Evolutionary conservation across 2,329 filamentous ascomycete genomes (phyloP).

Genomic region (Penicillium sp.): DNA sequence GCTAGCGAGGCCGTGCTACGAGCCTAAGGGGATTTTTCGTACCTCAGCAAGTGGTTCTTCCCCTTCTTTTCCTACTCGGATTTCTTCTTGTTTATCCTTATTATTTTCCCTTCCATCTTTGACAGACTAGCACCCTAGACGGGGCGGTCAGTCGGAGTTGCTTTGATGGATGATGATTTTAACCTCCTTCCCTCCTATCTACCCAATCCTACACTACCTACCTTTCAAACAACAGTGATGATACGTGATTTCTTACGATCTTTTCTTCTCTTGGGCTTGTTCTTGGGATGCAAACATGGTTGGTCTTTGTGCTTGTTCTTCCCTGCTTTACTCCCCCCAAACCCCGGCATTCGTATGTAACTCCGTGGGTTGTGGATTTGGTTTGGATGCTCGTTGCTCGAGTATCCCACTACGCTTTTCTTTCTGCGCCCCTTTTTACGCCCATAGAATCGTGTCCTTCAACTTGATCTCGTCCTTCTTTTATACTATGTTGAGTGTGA

Average conservation of each 20-base stretch:
- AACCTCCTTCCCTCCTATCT: neutral
- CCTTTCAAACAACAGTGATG: conserved; percentile 13
- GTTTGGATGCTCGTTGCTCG: neutral
- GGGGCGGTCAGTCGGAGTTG: conserved; percentile 13
- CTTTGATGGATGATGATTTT: conserved; percentile 2
- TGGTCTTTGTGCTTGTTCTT: conserved; percentile 20
- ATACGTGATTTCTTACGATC: conserved; percentile 30
- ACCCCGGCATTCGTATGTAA: neutral
- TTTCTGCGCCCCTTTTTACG: neutral
- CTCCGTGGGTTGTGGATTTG: conserved; percentile 5
- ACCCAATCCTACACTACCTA: neutral
- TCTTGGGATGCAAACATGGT: conserved; percentile 28
- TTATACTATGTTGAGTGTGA: neutral
- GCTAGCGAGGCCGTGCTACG: conserved; percentile 47
- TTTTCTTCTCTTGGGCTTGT: conserved; percentile 23
- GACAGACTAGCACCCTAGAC: conserved; percentile 13
- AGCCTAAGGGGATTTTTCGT: conserved; percentile 6
- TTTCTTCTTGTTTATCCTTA: neutral
- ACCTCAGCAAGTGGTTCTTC: conserved; percentile 12
- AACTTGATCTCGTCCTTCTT: neutral
- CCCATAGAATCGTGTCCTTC: conserved; percentile 1
- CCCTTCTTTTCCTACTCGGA: neutral
- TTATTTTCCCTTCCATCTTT: conserved; percentile 4
- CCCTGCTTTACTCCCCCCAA: conserved; percentile 9
- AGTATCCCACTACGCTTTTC: neutral